Evolutionary conservation across 2,329 filamentous ascomycete genomes (phyloP).

Genomic region (Truncatella angustata): DNA sequence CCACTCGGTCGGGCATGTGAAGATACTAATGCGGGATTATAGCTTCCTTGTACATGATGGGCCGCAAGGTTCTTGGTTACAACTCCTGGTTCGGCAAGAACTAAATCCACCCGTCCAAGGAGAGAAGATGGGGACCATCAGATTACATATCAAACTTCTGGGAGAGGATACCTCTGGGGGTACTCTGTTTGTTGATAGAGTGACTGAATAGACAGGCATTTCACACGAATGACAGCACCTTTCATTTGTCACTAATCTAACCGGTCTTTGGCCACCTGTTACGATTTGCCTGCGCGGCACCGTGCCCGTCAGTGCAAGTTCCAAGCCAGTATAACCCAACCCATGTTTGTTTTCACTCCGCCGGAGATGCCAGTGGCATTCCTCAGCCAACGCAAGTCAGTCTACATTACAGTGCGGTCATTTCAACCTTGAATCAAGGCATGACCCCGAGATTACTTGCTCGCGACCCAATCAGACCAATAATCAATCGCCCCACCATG

Average conservation of each 20-base stretch:
- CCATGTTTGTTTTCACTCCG: slow-evolving; percentile 8
- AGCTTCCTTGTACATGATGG: slow-evolving; percentile 69
- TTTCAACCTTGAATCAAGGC: not conserved
- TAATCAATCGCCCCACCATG: slow-evolving; percentile 5
- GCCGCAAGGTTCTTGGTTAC: slow-evolving; percentile 71
- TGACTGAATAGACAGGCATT: slow-evolving; percentile 14
- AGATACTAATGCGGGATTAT: slow-evolving; percentile 17
- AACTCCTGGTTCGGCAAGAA: slow-evolving; percentile 72
- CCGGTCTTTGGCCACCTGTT: too few relatives aligned
- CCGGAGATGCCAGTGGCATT: slow-evolving; percentile 11
- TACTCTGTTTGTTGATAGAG: slow-evolving; percentile 15
- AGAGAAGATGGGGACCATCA: not conserved
- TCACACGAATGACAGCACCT: slow-evolving; percentile 11
- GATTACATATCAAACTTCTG: slow-evolving; percentile 1
- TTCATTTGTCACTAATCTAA: slow-evolving; percentile 4
- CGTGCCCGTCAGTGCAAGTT: not conserved
- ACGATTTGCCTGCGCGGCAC: too few relatives aligned
- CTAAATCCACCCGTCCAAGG: slow-evolving; percentile 31
- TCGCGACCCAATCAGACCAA: not conserved
- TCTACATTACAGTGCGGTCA: slow-evolving; percentile 14
- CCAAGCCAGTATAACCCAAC: not conserved
- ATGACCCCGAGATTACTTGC: not conserved
- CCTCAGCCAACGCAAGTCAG: slow-evolving; percentile 1
- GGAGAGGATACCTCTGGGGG: slow-evolving; percentile 1
- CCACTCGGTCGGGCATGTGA: not conserved